phyloP scores from a whole-genome alignment of 148 eudicot species.

The Selenicereus undatus region DNA sequence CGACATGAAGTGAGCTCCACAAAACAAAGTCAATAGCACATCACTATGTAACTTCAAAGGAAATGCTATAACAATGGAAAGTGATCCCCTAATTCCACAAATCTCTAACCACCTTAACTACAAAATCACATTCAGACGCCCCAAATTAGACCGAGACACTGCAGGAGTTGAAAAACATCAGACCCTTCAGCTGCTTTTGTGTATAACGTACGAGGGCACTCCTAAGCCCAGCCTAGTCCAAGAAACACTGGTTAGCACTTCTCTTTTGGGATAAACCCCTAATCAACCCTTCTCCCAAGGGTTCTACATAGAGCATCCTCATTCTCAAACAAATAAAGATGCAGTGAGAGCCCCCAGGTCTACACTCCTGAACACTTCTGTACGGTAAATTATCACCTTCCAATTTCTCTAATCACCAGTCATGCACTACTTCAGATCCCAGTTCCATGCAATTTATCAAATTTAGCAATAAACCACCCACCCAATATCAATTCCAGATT shows the following conservation, averaged over 20 bases:
- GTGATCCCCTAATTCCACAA: too few species aligned
- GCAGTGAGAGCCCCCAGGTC: not conserved
- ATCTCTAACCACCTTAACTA: too few species aligned
- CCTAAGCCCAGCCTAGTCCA: not conserved
- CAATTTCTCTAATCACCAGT: not conserved
- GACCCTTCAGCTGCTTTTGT: not conserved
- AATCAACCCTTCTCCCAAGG: not conserved
- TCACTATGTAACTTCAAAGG: not conserved
- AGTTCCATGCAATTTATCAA: not conserved
- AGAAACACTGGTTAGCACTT: not conserved
- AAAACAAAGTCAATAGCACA: not conserved
- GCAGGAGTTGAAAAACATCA: too few species aligned
- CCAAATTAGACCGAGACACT: too few species aligned
- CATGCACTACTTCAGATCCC: not conserved
- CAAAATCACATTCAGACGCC: too few species aligned
- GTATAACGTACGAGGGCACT: not conserved
- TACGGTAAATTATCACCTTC: not conserved
- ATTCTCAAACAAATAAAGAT: not conserved
- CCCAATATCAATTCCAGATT: not conserved
- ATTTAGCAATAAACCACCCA: not conserved
- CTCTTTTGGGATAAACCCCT: not conserved
- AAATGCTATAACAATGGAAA: not conserved
- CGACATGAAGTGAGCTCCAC: too few species aligned
- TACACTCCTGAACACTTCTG: not conserved
- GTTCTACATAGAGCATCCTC: not conserved